phyloP scores from a whole-genome alignment of 768 basidiomycete species.

The Trametes sanguinea region DNA sequence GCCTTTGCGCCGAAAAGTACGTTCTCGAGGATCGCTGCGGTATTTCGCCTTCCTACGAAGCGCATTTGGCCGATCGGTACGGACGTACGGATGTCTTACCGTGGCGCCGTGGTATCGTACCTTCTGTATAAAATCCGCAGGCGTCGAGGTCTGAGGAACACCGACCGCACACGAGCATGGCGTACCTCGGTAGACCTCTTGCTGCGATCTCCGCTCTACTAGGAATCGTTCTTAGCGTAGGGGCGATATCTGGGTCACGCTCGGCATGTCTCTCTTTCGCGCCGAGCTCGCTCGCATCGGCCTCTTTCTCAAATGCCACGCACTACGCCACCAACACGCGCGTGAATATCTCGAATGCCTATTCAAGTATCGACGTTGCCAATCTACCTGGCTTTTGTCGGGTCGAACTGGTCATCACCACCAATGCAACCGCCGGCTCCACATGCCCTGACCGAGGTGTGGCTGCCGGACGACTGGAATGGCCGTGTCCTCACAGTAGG shows the following conservation, averaged over 20 bases:
- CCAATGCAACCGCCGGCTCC: conserved; percentile 27
- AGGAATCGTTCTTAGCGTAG: conserved; percentile 1
- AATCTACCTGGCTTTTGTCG: conserved; percentile 30
- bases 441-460: conserved; percentile 30
- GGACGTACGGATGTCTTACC: neutral
- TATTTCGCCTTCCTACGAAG: neutral
- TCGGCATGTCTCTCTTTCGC: conserved; percentile 13
- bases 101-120: neutral
- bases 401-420: conserved; percentile 29
- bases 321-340: conserved; percentile 20
- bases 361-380: conserved; percentile 25
- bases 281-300: conserved; percentile 1
- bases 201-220: neutral
- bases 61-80: neutral
- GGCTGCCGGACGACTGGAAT: conserved; percentile 37
- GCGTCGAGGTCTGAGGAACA: neutral
- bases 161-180: neutral
- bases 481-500: conserved; percentile 33
- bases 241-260: neutral
- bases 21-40: neutral
- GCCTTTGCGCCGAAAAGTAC: neutral
- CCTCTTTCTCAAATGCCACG: conserved; percentile 11
- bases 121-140: neutral
- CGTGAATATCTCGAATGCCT: conserved; percentile 27
- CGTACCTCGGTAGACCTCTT: neutral